Conservation (phyloP, 1,284 basidiomycete species). For the Vanrija humicola region DNA sequence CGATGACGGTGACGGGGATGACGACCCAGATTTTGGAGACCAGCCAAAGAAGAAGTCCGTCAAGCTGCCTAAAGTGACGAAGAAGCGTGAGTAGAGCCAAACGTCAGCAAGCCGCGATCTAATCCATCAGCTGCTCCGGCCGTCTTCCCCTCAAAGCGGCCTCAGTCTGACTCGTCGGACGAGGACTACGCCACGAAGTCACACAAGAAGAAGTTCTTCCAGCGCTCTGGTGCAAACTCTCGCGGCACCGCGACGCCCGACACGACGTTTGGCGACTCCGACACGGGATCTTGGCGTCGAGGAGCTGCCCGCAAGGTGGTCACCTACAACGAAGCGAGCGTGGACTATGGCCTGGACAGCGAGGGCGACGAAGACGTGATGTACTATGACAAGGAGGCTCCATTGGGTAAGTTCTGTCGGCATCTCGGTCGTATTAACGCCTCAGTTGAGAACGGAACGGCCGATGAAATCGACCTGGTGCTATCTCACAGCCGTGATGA, state of each 20-base stretch:
- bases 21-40: slow-evolving; percentile 36
- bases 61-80: slow-evolving; percentile 16
- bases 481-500: slow-evolving; percentile 78
- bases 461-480: slow-evolving; percentile 83
- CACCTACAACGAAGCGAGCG: slow-evolving; percentile 61
- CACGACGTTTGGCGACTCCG: slow-evolving; percentile 34
- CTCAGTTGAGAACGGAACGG: slow-evolving; percentile 18
- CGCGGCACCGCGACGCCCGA: slow-evolving; percentile 31
- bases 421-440: not conserved
- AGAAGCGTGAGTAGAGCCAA: slow-evolving; percentile 10
- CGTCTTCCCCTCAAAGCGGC: slow-evolving; percentile 19
- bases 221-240: slow-evolving; percentile 41
- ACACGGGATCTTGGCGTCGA: slow-evolving; percentile 66
- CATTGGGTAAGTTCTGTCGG: slow-evolving; percentile 11
- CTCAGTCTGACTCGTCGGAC: slow-evolving; percentile 56
- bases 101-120: not conserved
- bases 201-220: slow-evolving; percentile 74
- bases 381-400: slow-evolving; percentile 62
- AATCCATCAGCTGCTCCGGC: slow-evolving; percentile 15
- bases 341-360: slow-evolving; percentile 59
- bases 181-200: slow-evolving; percentile 81
- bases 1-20: slow-evolving; percentile 27
- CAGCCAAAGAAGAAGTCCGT: slow-evolving; percentile 29
- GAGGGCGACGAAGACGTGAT: slow-evolving; percentile 63
- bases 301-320: slow-evolving; percentile 75